These are phyloP conservation scores for Komagataella mondaviorum DNA, from an alignment of 805 yeast species.

Conservation along the genomic window DNA sequence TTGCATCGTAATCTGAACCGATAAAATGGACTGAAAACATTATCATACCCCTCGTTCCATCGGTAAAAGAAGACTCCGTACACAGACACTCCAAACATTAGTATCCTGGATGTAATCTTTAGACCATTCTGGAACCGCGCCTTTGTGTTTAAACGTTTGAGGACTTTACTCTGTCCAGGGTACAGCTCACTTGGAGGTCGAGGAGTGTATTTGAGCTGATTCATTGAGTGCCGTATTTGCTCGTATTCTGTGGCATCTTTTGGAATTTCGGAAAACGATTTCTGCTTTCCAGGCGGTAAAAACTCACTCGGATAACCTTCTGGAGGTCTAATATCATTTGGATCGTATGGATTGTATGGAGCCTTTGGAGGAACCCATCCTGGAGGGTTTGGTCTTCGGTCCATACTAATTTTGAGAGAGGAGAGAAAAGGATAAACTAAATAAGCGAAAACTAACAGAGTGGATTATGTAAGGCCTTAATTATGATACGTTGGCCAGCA, in stretches of 20 bases:
- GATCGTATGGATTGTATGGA: slow-evolving; percentile 79
- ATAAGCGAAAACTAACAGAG: neutral
- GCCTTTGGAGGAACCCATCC: slow-evolving; percentile 77
- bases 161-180: slow-evolving; percentile 68
- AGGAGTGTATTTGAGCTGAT: slow-evolving; percentile 61
- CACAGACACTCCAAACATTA: slow-evolving; percentile 33
- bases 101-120: slow-evolving; percentile 35
- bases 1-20: slow-evolving; percentile 44
- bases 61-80: slow-evolving; percentile 62
- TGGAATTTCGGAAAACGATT: slow-evolving; percentile 35
- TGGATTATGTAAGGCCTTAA: neutral
- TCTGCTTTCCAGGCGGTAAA: slow-evolving; percentile 47
- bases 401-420: slow-evolving; percentile 15
- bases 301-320: slow-evolving; percentile 81
- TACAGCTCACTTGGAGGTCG: slow-evolving; percentile 61
- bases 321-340: slow-evolving; percentile 62
- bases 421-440: slow-evolving; percentile 1
- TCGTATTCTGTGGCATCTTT: slow-evolving; percentile 54
- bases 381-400: slow-evolving; percentile 60
- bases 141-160: slow-evolving; percentile 42
- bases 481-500: neutral
- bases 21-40: slow-evolving; percentile 58
- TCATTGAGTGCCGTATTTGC: slow-evolving; percentile 62
- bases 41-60: slow-evolving; percentile 79
- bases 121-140: slow-evolving; percentile 47